Evolutionary conservation across 73 alveolate species (phyloP), one percentile per base, ranked within the genome.

Genomic region (Paramecium pentaurelia): DNA sequence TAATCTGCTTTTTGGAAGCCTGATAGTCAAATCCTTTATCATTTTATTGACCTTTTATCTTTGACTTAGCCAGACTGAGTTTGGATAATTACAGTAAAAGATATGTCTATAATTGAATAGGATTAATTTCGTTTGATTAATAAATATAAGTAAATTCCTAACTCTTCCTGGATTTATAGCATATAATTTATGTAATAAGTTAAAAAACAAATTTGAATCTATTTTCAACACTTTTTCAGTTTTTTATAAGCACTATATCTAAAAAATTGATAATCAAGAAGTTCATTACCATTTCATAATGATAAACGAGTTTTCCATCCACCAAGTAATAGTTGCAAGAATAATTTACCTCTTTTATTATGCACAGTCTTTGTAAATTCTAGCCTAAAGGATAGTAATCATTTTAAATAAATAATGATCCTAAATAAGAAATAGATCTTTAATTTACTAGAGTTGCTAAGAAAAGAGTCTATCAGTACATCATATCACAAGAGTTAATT

Each of bases 181-280:
- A 38, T 73, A 68, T 3, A 77, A 71, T 7, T 93, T 58, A 34
- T 94, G 86, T 32, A n/a, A 97, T 58, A 20, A 96, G 77, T 77
- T 97, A 95, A 10, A 93, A 40, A 14, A 95, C 84, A 77, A 96
- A 92, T 64, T 97, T 88, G 34, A 96, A 92, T 83, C 99, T 93
- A 89, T 96, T 96, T 90, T 97, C 98, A 49, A 83, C 59, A 18
- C 94, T 44, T 9, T 99, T 99, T 18, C 99, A 92, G 92, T 86
- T 99, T 96, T 18, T 92, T 85, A 93, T 97, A 96, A 18, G 94
- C 92, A 27, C 86, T 58, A 32, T 94, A 96, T 64, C 95, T 92
- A 38, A 96, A 71, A 83, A 97, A 97, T 86, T 94, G 90, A 45
- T 93, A 93, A 16, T 95, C 83, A 73, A 96, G 49, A 60, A 89